Percentiles rank a stretch among this genome's conserved stretches.
Evolutionary conservation across 352 stramenopile genomes (phyloP).

Genomic region (Phytophthora kernoviae): DNA sequence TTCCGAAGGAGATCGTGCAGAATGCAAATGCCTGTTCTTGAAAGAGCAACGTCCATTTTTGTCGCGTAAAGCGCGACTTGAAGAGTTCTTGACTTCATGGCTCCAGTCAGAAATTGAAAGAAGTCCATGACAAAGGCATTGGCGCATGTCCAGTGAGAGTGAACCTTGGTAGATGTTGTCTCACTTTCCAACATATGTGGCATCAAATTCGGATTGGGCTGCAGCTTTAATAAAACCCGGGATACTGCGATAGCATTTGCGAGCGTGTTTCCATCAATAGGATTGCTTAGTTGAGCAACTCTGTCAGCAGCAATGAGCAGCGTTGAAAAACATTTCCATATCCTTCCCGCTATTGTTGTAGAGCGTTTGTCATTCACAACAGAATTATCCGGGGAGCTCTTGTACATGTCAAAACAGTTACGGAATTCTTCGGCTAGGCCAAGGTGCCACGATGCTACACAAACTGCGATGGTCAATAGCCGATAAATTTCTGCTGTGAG

Average conservation of each 20-base stretch:
- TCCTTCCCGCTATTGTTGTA: not conserved
- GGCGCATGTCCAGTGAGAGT: not conserved
- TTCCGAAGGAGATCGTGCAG: conserved; percentile 61
- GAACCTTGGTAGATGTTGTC: not conserved
- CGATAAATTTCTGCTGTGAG: conserved; percentile 11
- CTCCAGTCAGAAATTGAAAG: conserved; percentile 22
- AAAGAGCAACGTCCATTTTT: conserved; percentile 21
- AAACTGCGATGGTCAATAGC: conserved; percentile 10
- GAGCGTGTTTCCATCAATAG: conserved; percentile 3
- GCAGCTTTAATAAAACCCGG: conserved; percentile 21
- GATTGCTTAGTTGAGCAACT: not conserved
- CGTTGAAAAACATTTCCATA: conserved; percentile 15
- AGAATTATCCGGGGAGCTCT: not conserved
- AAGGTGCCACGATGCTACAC: conserved; percentile 28
- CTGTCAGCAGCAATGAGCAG: not conserved
- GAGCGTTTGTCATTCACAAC: not conserved
- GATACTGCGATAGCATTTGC: conserved; percentile 8
- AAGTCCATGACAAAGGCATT: conserved; percentile 19
- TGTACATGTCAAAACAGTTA: conserved; percentile 17
- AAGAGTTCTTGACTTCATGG: conserved; percentile 6
- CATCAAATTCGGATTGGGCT: conserved; percentile 18
- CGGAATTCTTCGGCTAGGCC: conserved; percentile 20
- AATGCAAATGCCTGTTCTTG: conserved; percentile 43
- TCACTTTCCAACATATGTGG: conserved; percentile 2
- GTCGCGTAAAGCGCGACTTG: conserved; percentile 10